These are phyloP conservation scores for Corymbia calophylla DNA, from an alignment of 441 rosid species.

Conservation along the genomic window DNA sequence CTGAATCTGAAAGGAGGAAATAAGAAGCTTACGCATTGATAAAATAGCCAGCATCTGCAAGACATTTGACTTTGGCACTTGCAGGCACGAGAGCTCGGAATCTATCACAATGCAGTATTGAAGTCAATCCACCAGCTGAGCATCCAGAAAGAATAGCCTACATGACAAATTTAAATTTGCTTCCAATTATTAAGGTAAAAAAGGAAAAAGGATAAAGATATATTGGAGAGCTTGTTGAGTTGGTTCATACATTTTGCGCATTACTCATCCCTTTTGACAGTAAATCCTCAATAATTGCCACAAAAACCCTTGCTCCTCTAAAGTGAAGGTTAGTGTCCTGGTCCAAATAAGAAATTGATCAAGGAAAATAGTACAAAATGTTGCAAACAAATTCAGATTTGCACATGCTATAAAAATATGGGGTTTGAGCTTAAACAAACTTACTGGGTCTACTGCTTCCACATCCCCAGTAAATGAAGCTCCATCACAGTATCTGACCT, in stretches of 20 bases:
- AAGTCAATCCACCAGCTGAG: conserved; percentile 7
- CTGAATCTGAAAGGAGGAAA: background rate
- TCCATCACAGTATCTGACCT: conserved; percentile 13
- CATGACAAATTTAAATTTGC: background rate
- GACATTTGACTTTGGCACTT: background rate
- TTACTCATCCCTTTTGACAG: background rate
- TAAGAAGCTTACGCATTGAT: conserved; percentile 3
- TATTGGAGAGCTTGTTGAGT: background rate
- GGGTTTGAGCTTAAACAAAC: background rate
- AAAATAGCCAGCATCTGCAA: conserved; percentile 10
- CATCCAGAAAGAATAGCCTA: conserved; percentile 8
- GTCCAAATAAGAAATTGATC: background rate
- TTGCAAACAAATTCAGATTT: background rate
- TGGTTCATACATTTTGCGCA: conserved; percentile 1
- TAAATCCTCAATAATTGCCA: background rate
- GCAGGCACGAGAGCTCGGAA: background rate
- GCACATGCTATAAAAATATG: background rate
- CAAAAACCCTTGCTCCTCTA: conserved; percentile 1
- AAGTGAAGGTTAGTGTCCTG: conserved; percentile 5
- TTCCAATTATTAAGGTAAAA: background rate
- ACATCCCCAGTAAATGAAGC: conserved; percentile 7
- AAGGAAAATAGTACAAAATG: background rate
- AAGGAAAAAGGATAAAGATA: background rate
- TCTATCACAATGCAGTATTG: conserved; percentile 4
- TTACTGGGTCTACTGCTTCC: conserved; percentile 6